A percentile compares a stretch with the other conserved stretches of the same genome.
Conservation (phyloP, 2,329 filamentous ascomycete genomes). For the Davidsoniella virescens region DNA sequence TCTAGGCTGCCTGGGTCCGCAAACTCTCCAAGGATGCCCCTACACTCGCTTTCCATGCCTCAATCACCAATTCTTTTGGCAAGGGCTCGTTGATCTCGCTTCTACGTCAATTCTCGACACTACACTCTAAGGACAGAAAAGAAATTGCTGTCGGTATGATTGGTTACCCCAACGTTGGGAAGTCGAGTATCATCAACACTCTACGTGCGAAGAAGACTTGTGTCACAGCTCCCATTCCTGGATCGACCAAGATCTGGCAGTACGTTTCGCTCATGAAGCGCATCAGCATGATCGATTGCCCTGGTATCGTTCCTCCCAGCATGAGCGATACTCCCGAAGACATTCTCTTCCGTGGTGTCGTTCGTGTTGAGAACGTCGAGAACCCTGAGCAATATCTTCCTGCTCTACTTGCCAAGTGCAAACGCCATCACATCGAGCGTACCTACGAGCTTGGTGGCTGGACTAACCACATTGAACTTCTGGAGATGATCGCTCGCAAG, state of each 20-base stretch:
- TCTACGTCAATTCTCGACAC: slow-evolving; percentile 76
- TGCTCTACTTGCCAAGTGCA: slow-evolving; percentile 63
- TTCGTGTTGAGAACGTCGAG: slow-evolving; percentile 88
- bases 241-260: slow-evolving; percentile 80
- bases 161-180: slow-evolving; percentile 69
- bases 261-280: slow-evolving; percentile 92
- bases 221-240: slow-evolving; percentile 83
- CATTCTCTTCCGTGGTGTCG: slow-evolving; percentile 76
- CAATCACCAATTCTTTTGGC: slow-evolving; percentile 89
- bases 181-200: slow-evolving; percentile 95
- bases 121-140: slow-evolving; percentile 70
- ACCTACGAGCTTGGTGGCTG: slow-evolving; percentile 82
- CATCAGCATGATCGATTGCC: slow-evolving; percentile 84
- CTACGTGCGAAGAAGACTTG: slow-evolving; percentile 88
- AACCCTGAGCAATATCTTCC: slow-evolving; percentile 93
- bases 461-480: slow-evolving; percentile 60
- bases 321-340: slow-evolving; percentile 71
- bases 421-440: slow-evolving; percentile 74
- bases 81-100: slow-evolving; percentile 89
- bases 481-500: slow-evolving; percentile 77
- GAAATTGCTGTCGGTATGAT: slow-evolving; percentile 88
- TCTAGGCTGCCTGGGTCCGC: slow-evolving; percentile 82
- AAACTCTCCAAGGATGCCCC: slow-evolving; percentile 78
- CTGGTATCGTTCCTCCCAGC: slow-evolving; percentile 86
- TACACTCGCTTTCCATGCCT: slow-evolving; percentile 86